phyloP scores from a whole-genome alignment of 2,329 filamentous ascomycete genomes.

The Diaporthe destruens region DNA sequence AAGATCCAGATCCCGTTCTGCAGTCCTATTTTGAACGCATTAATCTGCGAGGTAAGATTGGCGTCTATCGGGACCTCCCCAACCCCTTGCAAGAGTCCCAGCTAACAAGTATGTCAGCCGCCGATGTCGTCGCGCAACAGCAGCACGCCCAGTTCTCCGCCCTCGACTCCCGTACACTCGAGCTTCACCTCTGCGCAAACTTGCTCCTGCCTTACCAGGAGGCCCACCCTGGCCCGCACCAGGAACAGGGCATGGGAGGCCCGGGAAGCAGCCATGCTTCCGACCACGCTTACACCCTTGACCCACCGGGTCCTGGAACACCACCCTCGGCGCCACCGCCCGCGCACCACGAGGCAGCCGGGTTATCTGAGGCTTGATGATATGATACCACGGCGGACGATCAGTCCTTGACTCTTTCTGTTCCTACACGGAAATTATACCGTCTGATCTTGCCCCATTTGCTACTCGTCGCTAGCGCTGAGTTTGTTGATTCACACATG shows the following conservation, averaged over 20 bases:
- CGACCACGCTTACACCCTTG: constrained; percentile 11
- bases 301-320: background rate
- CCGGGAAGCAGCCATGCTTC: background rate
- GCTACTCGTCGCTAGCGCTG: background rate
- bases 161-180: constrained; percentile 60
- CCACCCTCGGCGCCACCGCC: background rate
- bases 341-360: background rate
- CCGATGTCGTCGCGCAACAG: constrained; percentile 60
- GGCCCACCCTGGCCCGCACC: constrained; percentile 3
- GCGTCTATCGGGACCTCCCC: too few species aligned
- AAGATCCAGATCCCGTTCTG: constrained; percentile 61
- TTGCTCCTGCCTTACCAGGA: constrained; percentile 52
- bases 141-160: constrained; percentile 65
- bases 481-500: background rate
- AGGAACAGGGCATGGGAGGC: constrained; percentile 9
- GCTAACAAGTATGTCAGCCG: constrained; percentile 48
- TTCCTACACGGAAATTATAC: background rate
- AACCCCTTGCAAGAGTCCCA: background rate
- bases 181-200: constrained; percentile 59
- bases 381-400: too few species aligned
- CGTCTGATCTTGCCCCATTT: background rate
- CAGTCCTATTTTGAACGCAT: constrained; percentile 67
- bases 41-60: constrained; percentile 67
- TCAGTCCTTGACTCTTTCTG: background rate
- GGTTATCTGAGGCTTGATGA: background rate